Percentiles rank a stretch among this genome's conserved stretches.
Evolutionary conservation across 306 rosid species (phyloP).

Genomic region (Parietaria judaica): DNA sequence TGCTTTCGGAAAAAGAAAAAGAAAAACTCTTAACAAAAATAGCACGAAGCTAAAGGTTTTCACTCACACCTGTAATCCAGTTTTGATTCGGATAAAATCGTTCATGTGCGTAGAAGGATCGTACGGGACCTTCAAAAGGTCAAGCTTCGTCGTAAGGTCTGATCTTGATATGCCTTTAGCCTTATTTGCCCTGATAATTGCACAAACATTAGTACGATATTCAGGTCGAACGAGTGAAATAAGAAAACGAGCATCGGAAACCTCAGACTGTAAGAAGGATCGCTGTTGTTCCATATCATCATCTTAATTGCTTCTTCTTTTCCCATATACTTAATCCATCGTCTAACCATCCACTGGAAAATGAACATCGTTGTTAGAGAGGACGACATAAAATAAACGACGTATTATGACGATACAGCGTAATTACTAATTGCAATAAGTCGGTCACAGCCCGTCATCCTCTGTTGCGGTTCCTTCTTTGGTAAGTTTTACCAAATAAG

Average conservation of each 20-base stretch:
- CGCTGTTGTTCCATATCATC: constrained; percentile 82
- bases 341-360: constrained; percentile 81
- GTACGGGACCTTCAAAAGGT: constrained; percentile 64
- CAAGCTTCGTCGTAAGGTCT: constrained; percentile 52
- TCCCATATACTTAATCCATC: constrained; percentile 76
- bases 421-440: no score
- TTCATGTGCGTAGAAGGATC: constrained; percentile 55
- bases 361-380: background rate
- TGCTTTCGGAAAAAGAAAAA: no score
- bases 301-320: constrained; percentile 70
- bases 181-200: constrained; percentile 53
- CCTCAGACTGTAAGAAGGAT: constrained; percentile 85
- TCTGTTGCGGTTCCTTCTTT: no score
- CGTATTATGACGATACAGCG: no score
- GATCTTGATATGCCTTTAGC: constrained; percentile 63
- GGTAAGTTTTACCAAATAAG: no score
- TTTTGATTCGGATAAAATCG: constrained; percentile 71
- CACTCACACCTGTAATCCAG: constrained; percentile 68
- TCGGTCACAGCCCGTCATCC: no score
- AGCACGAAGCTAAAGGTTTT: background rate
- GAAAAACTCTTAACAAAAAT: no score
- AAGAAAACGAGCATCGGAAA: constrained; percentile 23
- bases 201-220: constrained; percentile 14
- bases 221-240: background rate
- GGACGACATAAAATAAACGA: background rate